Evolutionary conservation across 2,329 filamentous ascomycete genomes (phyloP), one percentile per base, ranked within the genome.

Genomic region (Pochonia chlamydosporia): DNA sequence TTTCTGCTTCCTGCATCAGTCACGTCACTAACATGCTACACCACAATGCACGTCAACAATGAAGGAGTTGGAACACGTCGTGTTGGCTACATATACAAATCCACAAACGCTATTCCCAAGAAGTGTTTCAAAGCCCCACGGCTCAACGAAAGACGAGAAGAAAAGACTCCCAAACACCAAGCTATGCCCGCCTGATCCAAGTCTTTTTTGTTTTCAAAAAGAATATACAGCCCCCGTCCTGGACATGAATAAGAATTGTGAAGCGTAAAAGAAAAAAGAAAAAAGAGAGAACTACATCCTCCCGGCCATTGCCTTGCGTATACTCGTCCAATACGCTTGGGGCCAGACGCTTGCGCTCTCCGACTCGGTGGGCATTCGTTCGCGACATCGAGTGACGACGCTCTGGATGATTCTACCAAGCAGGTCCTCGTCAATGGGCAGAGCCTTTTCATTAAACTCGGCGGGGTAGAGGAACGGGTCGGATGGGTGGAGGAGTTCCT

Each of bases 381-480:
- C 78, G 43, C 74, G 72, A 51, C 80, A 82, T 47, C 79, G 72
- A 16, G 72, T 66, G 14, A 81, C 79, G 18, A 84, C 79, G 57
- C 78, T 83, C 63, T 82, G 76, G 49, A 85, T 75, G 54, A 85
- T 81, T 40, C 79, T 68, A 26, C 74, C 74, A 25, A 85, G 70
- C 44, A 84, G 64, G 55, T 84, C 81, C 59, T 84, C 79, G 16
- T 79, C 78, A 45, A 85, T 74, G 4, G 81, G 79, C 14, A 84
- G 63, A 10, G 77, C 71, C 50, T 72, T 72, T 13, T 76, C 75
- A 39, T 71, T 67, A 7, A 76, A 67, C 58, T 83, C 80, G 28
- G 71, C 69, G 0, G 84, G 84, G 55, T 84, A 81, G 31, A 87
- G 60, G 59, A 86, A 86, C 3, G 79, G 73, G 55, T 87, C 83